Evolutionary conservation across 2,329 filamentous ascomycete genomes (phyloP), one percentile per base, ranked within the genome.

Genomic region (Parafenestella ontariensis): DNA sequence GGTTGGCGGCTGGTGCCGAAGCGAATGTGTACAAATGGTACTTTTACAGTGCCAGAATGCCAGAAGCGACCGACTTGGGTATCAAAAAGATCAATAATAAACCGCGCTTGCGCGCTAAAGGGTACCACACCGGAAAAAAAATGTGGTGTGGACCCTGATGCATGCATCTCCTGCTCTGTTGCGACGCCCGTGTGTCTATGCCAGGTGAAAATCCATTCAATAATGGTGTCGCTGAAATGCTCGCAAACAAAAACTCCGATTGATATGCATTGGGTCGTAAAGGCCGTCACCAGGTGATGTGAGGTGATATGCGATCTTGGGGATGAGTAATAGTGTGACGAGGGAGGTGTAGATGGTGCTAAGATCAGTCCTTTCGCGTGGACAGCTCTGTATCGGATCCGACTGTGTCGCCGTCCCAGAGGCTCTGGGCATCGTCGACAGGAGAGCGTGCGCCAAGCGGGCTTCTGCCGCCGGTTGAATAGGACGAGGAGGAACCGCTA

Each of bases 401-500:
- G 45, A 85, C 73, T 7, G 83, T 85, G 46, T 85, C 83, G 45
- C 83, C 82, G 64, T 85, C 83, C 83, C 83, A 85, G 13, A 79
- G 72, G 51, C 79, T 80, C 59, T 83, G 81, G 54, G 79, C 80
- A 59, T 88, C 87, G 59, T 87, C 85, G 28, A 85, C 68, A 21
- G 81, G 80, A 37, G 78, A 81, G 23, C 76, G 74, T 29, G 76
- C 64, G 31, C 75, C 79, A 36, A 77, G 68, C 26, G 80, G 83
- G 20, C 85, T 88, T 46, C 86, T 73, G 45, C 83, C 85, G 45
- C 85, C 85, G 21, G 85, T 89, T 34, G 88, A 90, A 72, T 89
- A 86, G 34, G 85, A 88, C 0, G 90, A 95, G 49, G 88, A 92
- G 64, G 91, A 95, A 56, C 90, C 92, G 41, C 94, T 85, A 8